Evolutionary conservation across 345 rosid species (phyloP), one percentile per base, ranked within the genome.

Genomic region (Camelina laxa): DNA sequence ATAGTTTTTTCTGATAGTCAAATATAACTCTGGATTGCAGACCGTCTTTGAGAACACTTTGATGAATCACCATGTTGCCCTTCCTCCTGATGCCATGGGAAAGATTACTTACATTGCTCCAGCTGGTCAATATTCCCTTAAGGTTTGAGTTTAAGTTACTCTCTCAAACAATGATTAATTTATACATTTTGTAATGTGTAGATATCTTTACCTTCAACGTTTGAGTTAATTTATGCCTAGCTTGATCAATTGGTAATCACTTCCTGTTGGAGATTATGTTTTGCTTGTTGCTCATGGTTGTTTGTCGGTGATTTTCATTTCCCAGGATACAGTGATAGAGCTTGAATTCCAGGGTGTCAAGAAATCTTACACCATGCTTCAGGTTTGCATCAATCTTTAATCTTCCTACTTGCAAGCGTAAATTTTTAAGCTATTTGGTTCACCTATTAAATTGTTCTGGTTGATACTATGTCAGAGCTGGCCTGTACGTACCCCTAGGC

Each of bases 401-500:
- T 58, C 12, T 41, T 41, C 50, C 48, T 53, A 51, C 65, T 50
- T 10, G 15, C 49, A 72, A 24, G 42, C 49, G 2, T 60, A 65
- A 11, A 20, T 44, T 6, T 27, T 7, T 49, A 20, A 58, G 64
- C 51, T 77, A 56, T 38, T 48, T 4, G 17, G 27, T 65, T 60
- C 62, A 64, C 77, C 54, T 38, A 36, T 61, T 39, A 62, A 30
- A 21, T 63, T 53, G 15, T 2, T 45, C 27, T 60, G 70, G 49
- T 68, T 62, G 57, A 75, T 55, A 42, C n/a, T 61, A 79, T 66
- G 67, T 66, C 88, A 96, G 99, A 82, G 88, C 73, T 96, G 99
- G 99, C 99, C 99, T 70, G 99, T 96, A 44, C 98, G 99, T 83
- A 84, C 96, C 9, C 99, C 99, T 67, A 91, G 99, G 79, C 99